Evolutionary conservation across 805 yeast species (phyloP), one percentile per base, ranked within the genome.

Genomic region (Lipomyces yamadae): DNA sequence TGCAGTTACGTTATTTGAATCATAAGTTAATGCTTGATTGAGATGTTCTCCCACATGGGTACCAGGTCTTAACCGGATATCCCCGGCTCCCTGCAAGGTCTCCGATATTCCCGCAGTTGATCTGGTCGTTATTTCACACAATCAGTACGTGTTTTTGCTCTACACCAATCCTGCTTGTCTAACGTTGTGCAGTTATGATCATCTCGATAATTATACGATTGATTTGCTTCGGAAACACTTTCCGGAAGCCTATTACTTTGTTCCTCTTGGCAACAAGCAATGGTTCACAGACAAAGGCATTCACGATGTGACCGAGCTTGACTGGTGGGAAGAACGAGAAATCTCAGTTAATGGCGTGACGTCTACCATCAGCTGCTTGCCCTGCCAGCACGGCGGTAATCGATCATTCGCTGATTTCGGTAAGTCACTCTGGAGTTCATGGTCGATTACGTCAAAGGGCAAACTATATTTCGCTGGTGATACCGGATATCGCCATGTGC

Each of bases 241-340:
- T 15, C 66, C 70, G 2, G 56, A 52, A n/a, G 64, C 55, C 3
- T 52, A 63, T 53, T 65, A 55, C 50, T 59, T 93, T 10, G 96
- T 92, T 0, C 98, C 98, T 0, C 73, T 84, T 24, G 98, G 98
- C 0, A 81, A 93, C 61, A 83, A 85, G 64, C 80, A 79, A 72
- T 86, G 82, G 66, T 79, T 93, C 72, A 83, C 81, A 0, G 78
- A 84, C 33, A 79, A 82, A 57, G 91, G 93, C 0, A 81, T 89
- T 2, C 76, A 80, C 30, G 85, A 86, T 62, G 84, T 86, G 7
- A 80, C 87, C 1, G 98, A 93, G 75, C 82, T 94, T 85, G 88
- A 89, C 72, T 93, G 98, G 98, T 93, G 98, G 98, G 92, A 92
- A 60, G 79, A 83, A 37, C 62, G 59, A n/a, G 66, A 55, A 5